Conservation (phyloP, 73 alveolate genomes). For the Paramecium octaurelia region DNA sequence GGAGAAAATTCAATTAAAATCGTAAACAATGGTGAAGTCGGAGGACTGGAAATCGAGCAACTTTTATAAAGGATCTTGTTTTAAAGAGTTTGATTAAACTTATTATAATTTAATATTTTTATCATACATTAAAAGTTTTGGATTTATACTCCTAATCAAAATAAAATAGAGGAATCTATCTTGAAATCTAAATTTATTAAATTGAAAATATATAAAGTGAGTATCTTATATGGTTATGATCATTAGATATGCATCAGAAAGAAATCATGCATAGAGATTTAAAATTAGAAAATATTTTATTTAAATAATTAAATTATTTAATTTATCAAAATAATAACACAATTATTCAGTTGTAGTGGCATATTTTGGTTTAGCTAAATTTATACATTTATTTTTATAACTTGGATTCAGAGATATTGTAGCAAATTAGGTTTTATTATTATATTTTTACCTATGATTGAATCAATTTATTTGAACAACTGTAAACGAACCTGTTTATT, state of each 20-base stretch:
- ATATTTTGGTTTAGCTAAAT: slow-evolving; percentile 59
- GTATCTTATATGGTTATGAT: background rate
- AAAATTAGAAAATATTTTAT: slow-evolving; percentile 8
- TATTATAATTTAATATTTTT: background rate
- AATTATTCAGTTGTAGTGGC: slow-evolving; percentile 30
- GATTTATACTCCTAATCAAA: background rate
- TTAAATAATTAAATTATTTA: background rate
- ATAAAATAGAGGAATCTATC: background rate
- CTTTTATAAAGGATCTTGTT: background rate
- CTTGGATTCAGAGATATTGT: too few species aligned
- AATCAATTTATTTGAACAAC: too few species aligned
- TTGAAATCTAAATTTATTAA: background rate
- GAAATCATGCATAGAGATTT: slow-evolving; percentile 44
- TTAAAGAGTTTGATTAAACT: background rate
- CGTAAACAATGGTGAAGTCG: background rate
- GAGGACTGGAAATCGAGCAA: background rate
- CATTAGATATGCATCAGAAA: background rate
- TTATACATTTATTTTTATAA: too few species aligned
- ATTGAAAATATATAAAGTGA: background rate
- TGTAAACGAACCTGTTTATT: slow-evolving; percentile 48
- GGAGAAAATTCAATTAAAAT: background rate
- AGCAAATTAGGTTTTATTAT: too few species aligned
- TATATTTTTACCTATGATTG: too few species aligned
- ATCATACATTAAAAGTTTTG: slow-evolving; percentile 20
- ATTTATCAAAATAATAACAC: background rate